Percentiles rank a stretch among this genome's conserved stretches.
Evolutionary conservation across 768 basidiomycete genomes (phyloP).

Genomic region (Collybia sordida): DNA sequence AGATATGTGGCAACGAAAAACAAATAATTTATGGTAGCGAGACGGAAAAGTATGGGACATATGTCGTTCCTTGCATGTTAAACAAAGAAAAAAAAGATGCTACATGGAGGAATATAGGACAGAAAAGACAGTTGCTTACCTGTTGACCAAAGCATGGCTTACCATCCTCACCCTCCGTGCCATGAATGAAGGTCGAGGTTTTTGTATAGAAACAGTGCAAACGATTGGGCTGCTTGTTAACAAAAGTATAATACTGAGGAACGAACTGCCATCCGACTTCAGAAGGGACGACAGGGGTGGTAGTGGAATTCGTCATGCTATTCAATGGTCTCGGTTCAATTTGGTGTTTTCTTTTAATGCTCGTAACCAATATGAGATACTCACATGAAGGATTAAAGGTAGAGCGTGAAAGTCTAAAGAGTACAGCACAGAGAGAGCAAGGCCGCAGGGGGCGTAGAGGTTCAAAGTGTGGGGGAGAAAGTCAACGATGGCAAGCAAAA

Average conservation of each 20-base stretch:
- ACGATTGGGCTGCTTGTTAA: conserved; percentile 96
- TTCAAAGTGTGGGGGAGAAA: conserved; percentile 21
- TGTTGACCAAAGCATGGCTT: conserved; percentile 91
- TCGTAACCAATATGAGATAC: conserved; percentile 8
- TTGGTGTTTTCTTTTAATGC: not conserved
- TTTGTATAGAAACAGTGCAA: conserved; percentile 99
- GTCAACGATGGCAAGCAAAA: conserved; percentile 30
- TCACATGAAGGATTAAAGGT: conserved; percentile 31
- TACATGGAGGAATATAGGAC: not conserved
- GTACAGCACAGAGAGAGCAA: conserved; percentile 29
- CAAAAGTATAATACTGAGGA: conserved; percentile 98
- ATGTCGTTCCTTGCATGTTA: not conserved
- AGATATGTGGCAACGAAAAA: not conserved
- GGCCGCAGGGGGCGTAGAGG: conserved; percentile 20
- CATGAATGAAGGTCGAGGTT: conserved; percentile 95
- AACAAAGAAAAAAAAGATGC: conserved; percentile 1
- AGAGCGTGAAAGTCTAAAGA: conserved; percentile 33
- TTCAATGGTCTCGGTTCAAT: not conserved
- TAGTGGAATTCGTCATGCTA: conserved; percentile 42
- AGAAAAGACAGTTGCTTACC: conserved; percentile 44
- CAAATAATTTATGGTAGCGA: conserved; percentile 4
- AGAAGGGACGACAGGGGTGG: conserved; percentile 69
- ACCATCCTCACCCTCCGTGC: conserved; percentile 93
- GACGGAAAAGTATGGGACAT: not conserved
- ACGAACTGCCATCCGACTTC: conserved; percentile 99